phyloP scores from a whole-genome alignment of 257 asterid genomes.

The Asclepias syriaca region DNA sequence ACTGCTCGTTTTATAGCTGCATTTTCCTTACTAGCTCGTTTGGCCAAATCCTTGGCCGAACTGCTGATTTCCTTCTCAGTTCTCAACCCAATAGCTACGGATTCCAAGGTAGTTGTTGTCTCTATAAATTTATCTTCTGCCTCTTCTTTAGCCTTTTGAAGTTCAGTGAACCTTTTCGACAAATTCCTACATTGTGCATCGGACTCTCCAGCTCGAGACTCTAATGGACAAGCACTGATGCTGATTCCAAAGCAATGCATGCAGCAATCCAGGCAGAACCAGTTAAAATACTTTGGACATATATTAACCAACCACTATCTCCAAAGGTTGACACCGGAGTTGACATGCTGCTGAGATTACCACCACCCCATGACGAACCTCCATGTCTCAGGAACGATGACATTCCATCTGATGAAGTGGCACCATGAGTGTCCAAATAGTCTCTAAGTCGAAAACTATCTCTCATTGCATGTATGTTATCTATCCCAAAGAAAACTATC shows the following conservation, averaged over 20 bases:
- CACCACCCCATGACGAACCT: conserved; percentile 99
- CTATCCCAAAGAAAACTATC: conserved; percentile 97
- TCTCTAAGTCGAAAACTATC: conserved; percentile 95
- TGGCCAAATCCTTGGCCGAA: conserved; percentile 64
- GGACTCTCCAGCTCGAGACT: conserved; percentile 84
- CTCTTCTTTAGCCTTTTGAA: conserved; percentile 80
- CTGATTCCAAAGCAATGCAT: conserved; percentile 91
- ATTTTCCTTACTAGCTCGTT: conserved; percentile 61
- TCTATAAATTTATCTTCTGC: conserved; percentile 65
- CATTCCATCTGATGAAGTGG: conserved; percentile 90
- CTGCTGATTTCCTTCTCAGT: conserved; percentile 63
- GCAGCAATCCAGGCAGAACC: conserved; percentile 99
- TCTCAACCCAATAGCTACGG: conserved; percentile 57
- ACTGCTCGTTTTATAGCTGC: conserved; percentile 74
- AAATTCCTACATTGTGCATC: conserved; percentile 78
- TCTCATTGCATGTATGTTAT: conserved; percentile 95
- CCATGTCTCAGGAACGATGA: conserved; percentile 96
- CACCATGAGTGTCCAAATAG: conserved; percentile 92
- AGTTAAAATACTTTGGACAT: conserved; percentile 91
- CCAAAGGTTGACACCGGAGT: conserved; percentile 97
- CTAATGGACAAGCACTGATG: conserved; percentile 96
- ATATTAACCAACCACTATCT: conserved; percentile 97
- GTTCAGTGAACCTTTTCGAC: conserved; percentile 51
- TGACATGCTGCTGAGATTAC: conserved; percentile 98
- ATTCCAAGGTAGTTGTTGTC: conserved; percentile 36